These are phyloP conservation scores for Pythium oligandrum DNA, from an alignment of 352 stramenopile species.

Conservation along the genomic window DNA sequence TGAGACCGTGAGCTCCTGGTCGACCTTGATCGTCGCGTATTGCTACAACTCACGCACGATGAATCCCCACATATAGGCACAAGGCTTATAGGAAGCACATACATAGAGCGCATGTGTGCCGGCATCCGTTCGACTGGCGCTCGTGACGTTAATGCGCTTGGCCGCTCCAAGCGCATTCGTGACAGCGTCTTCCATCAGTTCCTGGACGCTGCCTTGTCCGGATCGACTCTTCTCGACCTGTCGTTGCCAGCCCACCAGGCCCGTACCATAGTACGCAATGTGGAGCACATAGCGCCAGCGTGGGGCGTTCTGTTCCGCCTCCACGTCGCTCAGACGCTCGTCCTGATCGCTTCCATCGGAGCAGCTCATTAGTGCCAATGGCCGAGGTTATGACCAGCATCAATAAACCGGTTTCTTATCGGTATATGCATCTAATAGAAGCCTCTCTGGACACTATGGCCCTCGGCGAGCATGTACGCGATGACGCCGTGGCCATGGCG, in stretches of 20 bases:
- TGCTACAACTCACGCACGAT: slow-evolving; percentile 37
- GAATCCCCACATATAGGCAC: not conserved
- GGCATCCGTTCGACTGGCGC: slow-evolving; percentile 78
- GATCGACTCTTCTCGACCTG: slow-evolving; percentile 44
- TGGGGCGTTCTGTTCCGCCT: not conserved
- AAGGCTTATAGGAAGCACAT: slow-evolving; percentile 10
- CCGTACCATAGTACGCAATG: slow-evolving; percentile 73
- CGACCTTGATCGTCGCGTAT: slow-evolving; percentile 76
- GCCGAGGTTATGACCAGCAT: no score
- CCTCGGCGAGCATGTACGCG: slow-evolving; percentile 52
- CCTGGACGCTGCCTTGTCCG: slow-evolving; percentile 70
- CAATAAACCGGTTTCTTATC: no score
- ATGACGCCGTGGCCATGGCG: slow-evolving; percentile 60
- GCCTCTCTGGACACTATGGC: slow-evolving; percentile 39
- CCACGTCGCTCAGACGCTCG: no score
- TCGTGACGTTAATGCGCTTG: slow-evolving; percentile 74
- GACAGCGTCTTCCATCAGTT: slow-evolving; percentile 69
- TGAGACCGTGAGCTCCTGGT: slow-evolving; percentile 29
- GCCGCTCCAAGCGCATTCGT: slow-evolving; percentile 36
- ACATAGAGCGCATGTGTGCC: slow-evolving; percentile 84
- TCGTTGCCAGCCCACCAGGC: slow-evolving; percentile 78
- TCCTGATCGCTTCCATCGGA: not conserved
- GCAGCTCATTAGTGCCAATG: slow-evolving; percentile 7
- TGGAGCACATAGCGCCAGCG: slow-evolving; percentile 54
- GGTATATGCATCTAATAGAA: slow-evolving; percentile 40